Base-by-base conservation (phyloP, 192 early-diverging fungal genomes). In the Funneliformis geosporum region DNA sequence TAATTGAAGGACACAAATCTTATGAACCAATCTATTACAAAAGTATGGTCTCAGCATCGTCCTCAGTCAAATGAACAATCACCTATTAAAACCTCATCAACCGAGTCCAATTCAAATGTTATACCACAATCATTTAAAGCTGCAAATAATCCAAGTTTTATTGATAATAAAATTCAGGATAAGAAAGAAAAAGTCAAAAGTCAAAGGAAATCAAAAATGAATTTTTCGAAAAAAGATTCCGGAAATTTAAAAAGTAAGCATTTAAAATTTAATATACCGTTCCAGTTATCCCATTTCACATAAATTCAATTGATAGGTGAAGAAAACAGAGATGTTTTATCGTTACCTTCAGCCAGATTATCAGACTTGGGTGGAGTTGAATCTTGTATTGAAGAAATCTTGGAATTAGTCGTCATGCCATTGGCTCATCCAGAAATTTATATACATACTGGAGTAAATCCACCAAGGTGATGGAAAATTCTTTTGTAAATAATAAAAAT, bases 361-460 rank as follows among this genome's bases (percentile, higher is more conserved):
- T 81, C 85, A 21, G 94, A 97, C 85, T 81, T 99, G 46, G 98
- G 95, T 82, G 98, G 98, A 2, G 92, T 99, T 39, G 98, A 98
- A 66, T 66, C 89, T n/a, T 93, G 92, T 84, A 92, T 97, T 50
- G 93, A 92, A 72, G 95, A 97, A 71, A 88, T 98, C 25, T 86
- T 97, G 80, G 95, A 98, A 80, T 89, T 97, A 66, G 92, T 99
- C 80, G 94, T 89, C 14, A 94, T 98, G 92, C 97, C 98, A 4
- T 84, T 99, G 12, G 93, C 93, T 70, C 96, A 98, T 84, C 94
- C 96, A 1, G 96, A 98, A 84, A 90, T 98, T 5, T 97, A 95
- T 81, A 79, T 89, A 50, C 96, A 98, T 80, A 92, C 96, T 16
- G 98, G 98, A 60, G 94, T 97, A 16, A 90, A 96, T 71, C 97